A percentile compares a stretch with the other conserved stretches of the same genome.
Conservation (phyloP, 345 rosid genomes). For the Odontarrhena argentea region DNA sequence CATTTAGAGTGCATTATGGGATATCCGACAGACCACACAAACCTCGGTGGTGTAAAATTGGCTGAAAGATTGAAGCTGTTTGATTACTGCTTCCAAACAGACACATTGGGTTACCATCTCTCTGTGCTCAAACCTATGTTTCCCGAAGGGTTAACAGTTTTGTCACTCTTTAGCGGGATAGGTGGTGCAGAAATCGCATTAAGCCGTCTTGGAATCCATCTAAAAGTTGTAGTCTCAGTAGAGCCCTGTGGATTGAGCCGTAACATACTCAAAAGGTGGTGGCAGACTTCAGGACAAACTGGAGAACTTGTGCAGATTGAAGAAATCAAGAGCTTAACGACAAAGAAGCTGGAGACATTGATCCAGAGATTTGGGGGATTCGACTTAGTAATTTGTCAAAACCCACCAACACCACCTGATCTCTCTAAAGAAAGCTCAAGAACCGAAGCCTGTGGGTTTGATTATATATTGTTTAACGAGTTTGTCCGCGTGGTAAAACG, state of each 20-base stretch:
- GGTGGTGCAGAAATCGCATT: conserved; percentile 80
- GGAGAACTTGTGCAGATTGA: conserved; percentile 83
- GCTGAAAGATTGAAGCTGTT: conserved; percentile 60
- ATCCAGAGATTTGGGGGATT: conserved; percentile 58
- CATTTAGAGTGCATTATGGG: conserved; percentile 74
- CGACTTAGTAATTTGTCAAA: conserved; percentile 76
- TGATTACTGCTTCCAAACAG: conserved; percentile 72
- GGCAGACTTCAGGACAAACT: conserved; percentile 65
- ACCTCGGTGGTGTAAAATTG: conserved; percentile 43
- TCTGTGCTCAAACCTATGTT: conserved; percentile 71
- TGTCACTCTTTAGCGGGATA: conserved; percentile 74
- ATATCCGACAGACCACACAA: conserved; percentile 71
- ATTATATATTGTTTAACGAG: conserved; percentile 67
- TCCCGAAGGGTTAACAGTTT: conserved; percentile 69
- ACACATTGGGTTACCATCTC: conserved; percentile 80
- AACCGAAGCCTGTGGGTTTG: conserved; percentile 42
- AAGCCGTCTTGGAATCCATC: conserved; percentile 65
- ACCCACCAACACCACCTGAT: conserved; percentile 48
- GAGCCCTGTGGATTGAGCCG: conserved; percentile 62
- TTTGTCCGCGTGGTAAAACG: conserved; percentile 73
- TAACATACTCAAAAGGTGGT: conserved; percentile 70
- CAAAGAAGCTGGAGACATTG: conserved; percentile 54
- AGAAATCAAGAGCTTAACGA: conserved; percentile 60
- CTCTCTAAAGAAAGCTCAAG: conserved; percentile 34
- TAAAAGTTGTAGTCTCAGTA: conserved; percentile 72